Base-by-base conservation (phyloP, 495 filamentous ascomycete genomes). In the Podospora comata region DNA sequence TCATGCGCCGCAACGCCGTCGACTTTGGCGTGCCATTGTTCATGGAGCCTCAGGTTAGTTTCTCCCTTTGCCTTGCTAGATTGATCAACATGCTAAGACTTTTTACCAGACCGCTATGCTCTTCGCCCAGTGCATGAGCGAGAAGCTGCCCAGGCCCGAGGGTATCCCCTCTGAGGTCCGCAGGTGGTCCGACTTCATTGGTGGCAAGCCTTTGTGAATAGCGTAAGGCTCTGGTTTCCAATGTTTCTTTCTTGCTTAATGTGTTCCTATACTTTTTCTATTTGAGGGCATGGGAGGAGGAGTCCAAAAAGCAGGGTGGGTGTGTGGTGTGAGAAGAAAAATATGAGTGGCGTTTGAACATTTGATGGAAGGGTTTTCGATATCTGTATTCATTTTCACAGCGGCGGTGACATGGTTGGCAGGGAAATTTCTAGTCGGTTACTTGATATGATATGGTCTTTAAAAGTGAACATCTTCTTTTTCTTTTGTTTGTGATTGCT, bases 1-100 rank as follows among this genome's bases (percentile, higher is more conserved):
- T 98, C 60, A 99, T 98, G 95, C 88, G 95, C 71, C 88, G 96
- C 73, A 97, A 99, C 76, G 95, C 94, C 18, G 96, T 99, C 56
- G 95, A 99, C 82, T 99, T 99, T 78, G 93, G 94, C 66, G 93
- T 98, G 26, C 95, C 95, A 53, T 83, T 98, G 68, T 99, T 98
- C 79, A 97, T 97, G 94, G 95, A 99, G 82, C 94, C 95, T 23
- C 96, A 95, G 91, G 94, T 97, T 84, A 84, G 89, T 80, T 44
- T 54, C 58, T 53, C 19, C 28, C 32, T 54, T 59, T 30, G 23
- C 60, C 30, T 23, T 34, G 67, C 59, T 9, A 57, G 27, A 55
- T 53, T 53, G 57, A 70, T 65, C 59, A 23, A 19, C 44, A 34
- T 44, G 5, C 64, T 66, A 44, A 57, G 20, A 30, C 6, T 30